Conservation (phyloP, 1,284 basidiomycete species). For the Gymnopus androsaceus region DNA sequence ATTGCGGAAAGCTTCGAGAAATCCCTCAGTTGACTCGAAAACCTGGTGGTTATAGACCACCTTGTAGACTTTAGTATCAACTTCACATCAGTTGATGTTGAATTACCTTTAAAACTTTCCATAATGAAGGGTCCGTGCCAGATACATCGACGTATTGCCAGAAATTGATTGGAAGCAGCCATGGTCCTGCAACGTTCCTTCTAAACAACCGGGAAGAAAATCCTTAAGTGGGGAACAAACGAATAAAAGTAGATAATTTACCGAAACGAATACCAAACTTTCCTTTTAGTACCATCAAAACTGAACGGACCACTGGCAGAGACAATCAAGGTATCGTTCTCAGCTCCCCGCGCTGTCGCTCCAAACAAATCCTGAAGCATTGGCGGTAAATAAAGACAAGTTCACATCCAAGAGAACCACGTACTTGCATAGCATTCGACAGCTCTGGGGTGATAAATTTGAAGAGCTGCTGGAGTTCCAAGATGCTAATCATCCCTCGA, state of each 20-base stretch:
- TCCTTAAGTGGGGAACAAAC: too few relatives aligned
- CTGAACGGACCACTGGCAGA: constrained; percentile 52
- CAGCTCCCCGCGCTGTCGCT: constrained; percentile 36
- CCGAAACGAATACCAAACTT: constrained; percentile 53
- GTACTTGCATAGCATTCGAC: constrained; percentile 42
- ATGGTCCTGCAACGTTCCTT: constrained; percentile 50
- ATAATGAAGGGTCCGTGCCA: constrained; percentile 53
- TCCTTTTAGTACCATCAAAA: constrained; percentile 61
- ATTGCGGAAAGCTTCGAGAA: constrained; percentile 53
- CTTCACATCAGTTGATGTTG: not conserved
- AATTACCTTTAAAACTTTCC: constrained; percentile 51
- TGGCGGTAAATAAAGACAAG: constrained; percentile 13
- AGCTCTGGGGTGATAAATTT: constrained; percentile 33
- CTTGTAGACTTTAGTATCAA: constrained; percentile 25
- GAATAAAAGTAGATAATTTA: too few relatives aligned
- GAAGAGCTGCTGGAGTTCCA: constrained; percentile 39
- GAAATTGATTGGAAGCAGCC: constrained; percentile 56
- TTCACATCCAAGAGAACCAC: constrained; percentile 20
- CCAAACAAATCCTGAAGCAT: constrained; percentile 44
- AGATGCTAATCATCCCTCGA: constrained; percentile 37
- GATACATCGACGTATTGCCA: constrained; percentile 60
- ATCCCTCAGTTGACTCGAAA: constrained; percentile 47
- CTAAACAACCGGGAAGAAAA: too few relatives aligned
- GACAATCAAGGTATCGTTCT: constrained; percentile 50
- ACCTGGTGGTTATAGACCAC: constrained; percentile 63